A percentile compares a stretch with the other conserved stretches of the same genome.
phyloP scores from a whole-genome alignment of 129 eudicot species.

The Deinandra increscens region DNA sequence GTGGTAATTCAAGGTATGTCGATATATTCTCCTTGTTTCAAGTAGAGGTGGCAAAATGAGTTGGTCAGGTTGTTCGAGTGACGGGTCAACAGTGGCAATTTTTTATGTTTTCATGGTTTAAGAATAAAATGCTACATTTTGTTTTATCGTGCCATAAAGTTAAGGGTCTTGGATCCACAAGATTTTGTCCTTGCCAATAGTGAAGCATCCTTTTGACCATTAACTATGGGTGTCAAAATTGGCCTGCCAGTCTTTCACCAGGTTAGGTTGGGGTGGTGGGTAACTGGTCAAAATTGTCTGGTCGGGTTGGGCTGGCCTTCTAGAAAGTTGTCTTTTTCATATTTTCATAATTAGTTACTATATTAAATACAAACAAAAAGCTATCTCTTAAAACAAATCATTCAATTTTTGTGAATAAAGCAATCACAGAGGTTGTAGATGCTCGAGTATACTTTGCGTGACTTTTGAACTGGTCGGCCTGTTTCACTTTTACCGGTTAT shows the following conservation, averaged over 20 bases:
- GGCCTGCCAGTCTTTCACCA: not conserved
- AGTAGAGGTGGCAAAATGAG: conserved; percentile 1
- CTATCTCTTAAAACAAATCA: not conserved
- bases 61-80: not conserved
- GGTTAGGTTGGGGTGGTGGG: not conserved
- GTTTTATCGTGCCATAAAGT: not conserved
- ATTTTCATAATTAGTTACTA: not conserved
- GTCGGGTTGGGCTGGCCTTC: not conserved
- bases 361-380: not conserved
- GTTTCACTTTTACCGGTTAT: not conserved
- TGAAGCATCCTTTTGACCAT: not conserved
- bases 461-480: not conserved
- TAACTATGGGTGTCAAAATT: not conserved
- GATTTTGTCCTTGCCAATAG: not conserved
- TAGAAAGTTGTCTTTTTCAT: not conserved
- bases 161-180: conserved; percentile 6
- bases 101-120: not conserved
- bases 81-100: not conserved
- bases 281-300: not conserved
- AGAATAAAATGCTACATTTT: not conserved
- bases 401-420: not conserved
- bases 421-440: not conserved
- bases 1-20: conserved; percentile 80
- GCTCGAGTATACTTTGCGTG: not conserved
- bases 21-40: not conserved